phyloP scores from a whole-genome alignment of 2,329 filamentous ascomycete genomes.

The Paecilomyces sp. region DNA sequence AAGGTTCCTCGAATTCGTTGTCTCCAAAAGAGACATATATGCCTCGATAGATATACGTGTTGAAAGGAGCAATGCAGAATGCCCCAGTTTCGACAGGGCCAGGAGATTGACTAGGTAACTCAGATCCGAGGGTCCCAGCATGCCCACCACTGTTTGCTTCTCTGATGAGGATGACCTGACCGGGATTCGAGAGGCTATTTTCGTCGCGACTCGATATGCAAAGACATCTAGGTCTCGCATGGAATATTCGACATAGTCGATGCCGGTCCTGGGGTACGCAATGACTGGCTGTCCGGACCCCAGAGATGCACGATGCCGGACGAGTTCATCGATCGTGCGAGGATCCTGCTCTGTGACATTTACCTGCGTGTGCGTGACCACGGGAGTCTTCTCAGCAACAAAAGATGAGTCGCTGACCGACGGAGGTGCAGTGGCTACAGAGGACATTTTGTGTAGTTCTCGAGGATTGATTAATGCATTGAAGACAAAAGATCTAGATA shows the following conservation, averaged over 20 bases:
- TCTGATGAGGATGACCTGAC: slow-evolving; percentile 18
- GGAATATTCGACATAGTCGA: slow-evolving; percentile 42
- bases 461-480: background rate
- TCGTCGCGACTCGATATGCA: slow-evolving; percentile 23
- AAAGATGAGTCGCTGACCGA: background rate
- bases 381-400: background rate
- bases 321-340: slow-evolving; percentile 32
- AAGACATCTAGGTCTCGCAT: slow-evolving; percentile 38
- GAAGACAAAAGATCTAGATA: background rate
- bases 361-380: background rate
- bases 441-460: background rate
- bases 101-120: slow-evolving; percentile 50
- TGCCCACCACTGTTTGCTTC: slow-evolving; percentile 35
- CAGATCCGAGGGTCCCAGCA: slow-evolving; percentile 49
- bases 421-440: background rate
- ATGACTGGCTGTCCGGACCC: slow-evolving; percentile 31
- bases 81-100: slow-evolving; percentile 49
- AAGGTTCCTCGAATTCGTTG: slow-evolving; percentile 32
- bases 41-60: slow-evolving; percentile 47
- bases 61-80: slow-evolving; percentile 49
- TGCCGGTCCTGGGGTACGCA: slow-evolving; percentile 39
- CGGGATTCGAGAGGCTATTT: slow-evolving; percentile 13
- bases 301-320: slow-evolving; percentile 29
- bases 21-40: slow-evolving; percentile 41
- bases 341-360: slow-evolving; percentile 6